Percentiles rank a stretch among this genome's conserved stretches.
These are phyloP conservation scores for Backusella australiensis DNA, from an alignment of 192 early-diverging fungal species.

Conservation along the genomic window DNA sequence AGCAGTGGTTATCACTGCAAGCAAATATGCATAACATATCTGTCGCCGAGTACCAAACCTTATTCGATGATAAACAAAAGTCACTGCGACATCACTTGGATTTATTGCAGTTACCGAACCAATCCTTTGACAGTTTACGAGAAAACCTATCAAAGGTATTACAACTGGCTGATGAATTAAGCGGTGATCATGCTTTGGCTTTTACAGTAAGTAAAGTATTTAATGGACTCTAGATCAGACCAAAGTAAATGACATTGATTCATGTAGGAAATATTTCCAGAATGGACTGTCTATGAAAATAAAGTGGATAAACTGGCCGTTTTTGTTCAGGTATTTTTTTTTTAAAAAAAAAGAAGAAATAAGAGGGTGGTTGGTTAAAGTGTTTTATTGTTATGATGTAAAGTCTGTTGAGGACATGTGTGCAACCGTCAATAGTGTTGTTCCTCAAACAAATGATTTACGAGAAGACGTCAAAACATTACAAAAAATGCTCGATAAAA, in stretches of 20 bases:
- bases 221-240: background rate
- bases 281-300: conserved; percentile 30
- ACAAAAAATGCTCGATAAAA: conserved; percentile 23
- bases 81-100: conserved; percentile 8
- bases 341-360: background rate
- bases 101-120: conserved; percentile 10
- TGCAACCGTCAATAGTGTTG: conserved; percentile 10
- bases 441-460: conserved; percentile 26
- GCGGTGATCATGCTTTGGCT: conserved; percentile 17
- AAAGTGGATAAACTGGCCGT: conserved; percentile 24
- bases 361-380: background rate
- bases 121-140: conserved; percentile 9
- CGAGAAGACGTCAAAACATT: conserved; percentile 23
- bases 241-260: background rate
- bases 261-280: conserved; percentile 32
- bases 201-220: conserved; percentile 16
- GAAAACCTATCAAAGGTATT: conserved; percentile 14
- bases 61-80: conserved; percentile 21
- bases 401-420: conserved; percentile 38
- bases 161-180: conserved; percentile 21
- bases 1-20: conserved; percentile 18
- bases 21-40: conserved; percentile 8
- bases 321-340: conserved; percentile 28
- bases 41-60: background rate
- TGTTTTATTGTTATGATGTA: background rate